Evolutionary conservation across 192 early-diverging fungal species (phyloP), one percentile per base, ranked within the genome.

Genomic region (Mortierella antarctica): DNA sequence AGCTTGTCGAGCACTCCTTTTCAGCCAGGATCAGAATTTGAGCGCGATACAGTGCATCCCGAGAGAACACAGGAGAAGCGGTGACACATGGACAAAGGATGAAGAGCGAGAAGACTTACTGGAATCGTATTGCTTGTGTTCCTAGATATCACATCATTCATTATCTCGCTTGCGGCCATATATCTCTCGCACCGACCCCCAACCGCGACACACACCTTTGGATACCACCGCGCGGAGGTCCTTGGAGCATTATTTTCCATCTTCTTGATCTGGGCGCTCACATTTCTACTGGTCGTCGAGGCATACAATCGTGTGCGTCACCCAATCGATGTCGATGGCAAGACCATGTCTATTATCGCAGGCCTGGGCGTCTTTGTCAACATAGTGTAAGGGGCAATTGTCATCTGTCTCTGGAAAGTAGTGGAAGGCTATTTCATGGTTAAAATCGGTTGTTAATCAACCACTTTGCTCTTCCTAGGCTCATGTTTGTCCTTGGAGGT

Each of bases 251-350:
- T 95, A 10, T 59, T 85, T 51, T 94, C 93, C n/a, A 91, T 91
- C 31, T 86, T 93, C 23, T 73, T 92, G n/a, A 93, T 96, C 57
- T 96, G 95, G 95, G 79, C 87, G 11, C 62, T 96, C 39, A 95
- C 95, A 0, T 70, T 83, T 6, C 73, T 74, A 53, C 74, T 96
- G n/a, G 88, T 95, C 17, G 62, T 82, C 12, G 95, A 95, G 71
- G 94, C 94, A 10, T 80, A 91, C 53, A 84, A 92, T 7, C 86
- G 95, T 21, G 54, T 96, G 5, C 70, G 80, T 42, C 73, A 90
- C 62, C 93, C 93, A 11, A 71, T 82, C 40, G 70, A 86, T 40
- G 87, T 95, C 41, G 85, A 94, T 64, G 93, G 89, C 47, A 84
- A 82, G 60, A 85, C 90, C 46, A 95, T 95, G 93, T 86, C 91